These are phyloP conservation scores for Beta macrorhiza DNA, from an alignment of 179 eudicot genomes.

Conservation along the genomic window DNA sequence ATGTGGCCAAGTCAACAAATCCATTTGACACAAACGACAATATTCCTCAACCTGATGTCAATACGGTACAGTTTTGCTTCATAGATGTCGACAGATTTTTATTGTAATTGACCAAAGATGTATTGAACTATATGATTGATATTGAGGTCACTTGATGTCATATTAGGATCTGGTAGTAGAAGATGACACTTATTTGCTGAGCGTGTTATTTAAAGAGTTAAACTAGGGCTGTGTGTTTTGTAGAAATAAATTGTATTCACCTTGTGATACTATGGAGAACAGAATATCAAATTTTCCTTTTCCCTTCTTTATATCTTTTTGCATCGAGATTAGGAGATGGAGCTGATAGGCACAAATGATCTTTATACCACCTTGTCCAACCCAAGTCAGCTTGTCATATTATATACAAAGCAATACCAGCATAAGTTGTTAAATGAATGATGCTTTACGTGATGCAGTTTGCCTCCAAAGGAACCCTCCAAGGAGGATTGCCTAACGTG, in stretches of 20 bases:
- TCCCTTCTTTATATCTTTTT: not conserved
- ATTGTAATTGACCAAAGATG: not conserved
- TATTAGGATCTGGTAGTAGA: not conserved
- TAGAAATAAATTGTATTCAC: not conserved
- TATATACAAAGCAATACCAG: not conserved
- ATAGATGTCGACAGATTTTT: not conserved
- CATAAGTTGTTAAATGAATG: not conserved
- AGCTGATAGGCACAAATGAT: not conserved
- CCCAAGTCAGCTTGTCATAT: not conserved
- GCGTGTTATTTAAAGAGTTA: not conserved
- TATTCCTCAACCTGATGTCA: constrained; percentile 27
- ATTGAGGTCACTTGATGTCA: not conserved
- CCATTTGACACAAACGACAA: constrained; percentile 65
- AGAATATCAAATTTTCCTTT: not conserved
- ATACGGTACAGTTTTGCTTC: constrained; percentile 40
- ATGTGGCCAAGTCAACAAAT: constrained; percentile 48
- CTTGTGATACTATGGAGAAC: not conserved
- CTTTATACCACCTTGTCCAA: not conserved
- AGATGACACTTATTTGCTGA: not conserved
- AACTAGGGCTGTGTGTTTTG: not conserved
- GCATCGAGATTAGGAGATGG: not conserved
- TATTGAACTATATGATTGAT: not conserved
- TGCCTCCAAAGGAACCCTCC: constrained; percentile 40
- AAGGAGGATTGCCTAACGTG: constrained; percentile 44
- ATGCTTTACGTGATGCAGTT: constrained; percentile 38